Evolutionary conservation across 208 protist species (phyloP).

Genomic region (Perkinsela sp.): DNA sequence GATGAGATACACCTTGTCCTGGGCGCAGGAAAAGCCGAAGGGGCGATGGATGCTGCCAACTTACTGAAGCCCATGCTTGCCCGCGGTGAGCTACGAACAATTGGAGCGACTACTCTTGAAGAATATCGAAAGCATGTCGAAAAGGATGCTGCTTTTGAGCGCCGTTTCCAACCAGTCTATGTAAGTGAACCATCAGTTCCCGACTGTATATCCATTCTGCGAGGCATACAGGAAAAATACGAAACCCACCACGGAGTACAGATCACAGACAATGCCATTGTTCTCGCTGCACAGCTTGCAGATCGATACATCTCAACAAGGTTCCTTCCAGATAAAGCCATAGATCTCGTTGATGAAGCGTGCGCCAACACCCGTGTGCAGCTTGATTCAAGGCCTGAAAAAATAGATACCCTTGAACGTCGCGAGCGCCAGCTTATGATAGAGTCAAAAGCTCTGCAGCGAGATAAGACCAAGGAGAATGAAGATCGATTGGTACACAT

Average conservation of each 20-base stretch:
- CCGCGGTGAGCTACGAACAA: slow-evolving; percentile 40
- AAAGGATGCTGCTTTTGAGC: slow-evolving; percentile 58
- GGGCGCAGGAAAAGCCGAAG: slow-evolving; percentile 41
- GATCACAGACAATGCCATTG: slow-evolving; percentile 11
- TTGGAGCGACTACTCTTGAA: slow-evolving; percentile 65
- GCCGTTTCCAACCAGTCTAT: slow-evolving; percentile 56
- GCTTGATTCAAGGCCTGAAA: slow-evolving; percentile 13
- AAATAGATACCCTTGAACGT: slow-evolving; percentile 11
- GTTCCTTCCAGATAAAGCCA: slow-evolving; percentile 16
- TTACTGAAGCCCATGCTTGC: slow-evolving; percentile 74
- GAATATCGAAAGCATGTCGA: slow-evolving; percentile 48
- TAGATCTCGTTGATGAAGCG: slow-evolving; percentile 17
- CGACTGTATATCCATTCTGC: slow-evolving; percentile 72
- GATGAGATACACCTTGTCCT: slow-evolving; percentile 81
- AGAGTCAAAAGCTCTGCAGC: slow-evolving; percentile 19
- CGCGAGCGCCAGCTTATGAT: slow-evolving; percentile 15
- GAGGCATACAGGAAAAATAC: slow-evolving; percentile 21
- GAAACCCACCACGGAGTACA: slow-evolving; percentile 14
- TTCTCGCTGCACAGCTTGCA: slow-evolving; percentile 10
- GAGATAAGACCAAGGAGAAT: slow-evolving; percentile 16
- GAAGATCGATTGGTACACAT: slow-evolving; percentile 28
- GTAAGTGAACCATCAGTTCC: slow-evolving; percentile 44
- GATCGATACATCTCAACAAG: slow-evolving; percentile 11
- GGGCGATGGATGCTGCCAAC: slow-evolving; percentile 65
- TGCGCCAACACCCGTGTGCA: slow-evolving; percentile 11